Percentiles rank a stretch among this genome's conserved stretches.
Evolutionary conservation across 2,329 filamentous ascomycete genomes (phyloP).

Genomic region (Geosmithia putterillii): DNA sequence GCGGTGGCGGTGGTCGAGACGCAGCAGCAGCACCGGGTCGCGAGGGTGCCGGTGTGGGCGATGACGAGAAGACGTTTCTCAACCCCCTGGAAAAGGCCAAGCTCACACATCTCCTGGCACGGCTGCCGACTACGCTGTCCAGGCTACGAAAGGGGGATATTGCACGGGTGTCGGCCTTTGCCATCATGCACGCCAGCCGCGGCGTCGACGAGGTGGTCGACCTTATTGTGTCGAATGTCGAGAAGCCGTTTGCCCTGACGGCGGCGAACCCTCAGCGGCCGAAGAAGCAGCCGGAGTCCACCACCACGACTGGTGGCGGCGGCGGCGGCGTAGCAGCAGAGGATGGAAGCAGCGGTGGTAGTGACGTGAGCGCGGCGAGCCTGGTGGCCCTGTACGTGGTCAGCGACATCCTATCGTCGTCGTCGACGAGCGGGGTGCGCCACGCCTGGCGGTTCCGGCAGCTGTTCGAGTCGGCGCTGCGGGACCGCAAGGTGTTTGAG

Average conservation of each 20-base stretch:
- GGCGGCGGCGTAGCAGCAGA: not conserved
- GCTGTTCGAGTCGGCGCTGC: conserved; percentile 64
- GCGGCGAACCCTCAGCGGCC: conserved; percentile 51
- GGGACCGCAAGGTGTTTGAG: conserved; percentile 58
- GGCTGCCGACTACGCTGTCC: conserved; percentile 64
- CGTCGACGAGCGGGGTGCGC: conserved; percentile 63
- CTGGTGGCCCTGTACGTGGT: conserved; percentile 70
- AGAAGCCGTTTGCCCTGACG: conserved; percentile 62
- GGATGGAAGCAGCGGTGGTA: not conserved
- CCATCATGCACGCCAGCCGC: conserved; percentile 72
- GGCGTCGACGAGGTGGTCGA: conserved; percentile 89
- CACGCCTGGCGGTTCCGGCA: conserved; percentile 81
- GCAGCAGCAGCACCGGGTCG: conserved; percentile 56
- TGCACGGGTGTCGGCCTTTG: conserved; percentile 75
- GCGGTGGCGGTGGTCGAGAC: conserved; percentile 44
- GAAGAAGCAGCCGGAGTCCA: conserved; percentile 17
- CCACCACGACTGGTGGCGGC: too few relatives aligned
- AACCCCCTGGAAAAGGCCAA: conserved; percentile 77
- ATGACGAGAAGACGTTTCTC: conserved; percentile 52
- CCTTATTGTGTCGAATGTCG: conserved; percentile 72
- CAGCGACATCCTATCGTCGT: conserved; percentile 67
- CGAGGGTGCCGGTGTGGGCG: conserved; percentile 30
- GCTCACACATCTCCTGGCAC: conserved; percentile 70
- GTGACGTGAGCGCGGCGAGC: conserved; percentile 63
- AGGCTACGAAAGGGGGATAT: conserved; percentile 75